A percentile compares a stretch with the other conserved stretches of the same genome.
These are phyloP conservation scores for Cladophialophora chaetospira DNA, from an alignment of 2,329 filamentous ascomycete species.

Conservation along the genomic window DNA sequence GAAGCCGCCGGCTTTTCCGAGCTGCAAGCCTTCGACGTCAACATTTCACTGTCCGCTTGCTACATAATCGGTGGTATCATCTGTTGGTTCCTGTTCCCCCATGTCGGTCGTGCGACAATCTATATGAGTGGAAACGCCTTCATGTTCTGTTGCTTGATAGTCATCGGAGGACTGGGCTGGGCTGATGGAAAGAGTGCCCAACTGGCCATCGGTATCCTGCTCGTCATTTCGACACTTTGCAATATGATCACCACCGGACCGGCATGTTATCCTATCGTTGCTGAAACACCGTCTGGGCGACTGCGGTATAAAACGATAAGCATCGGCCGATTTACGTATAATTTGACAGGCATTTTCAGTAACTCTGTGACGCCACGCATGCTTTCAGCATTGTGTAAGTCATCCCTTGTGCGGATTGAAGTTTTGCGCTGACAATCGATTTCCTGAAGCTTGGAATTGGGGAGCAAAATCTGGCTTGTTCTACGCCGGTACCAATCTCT, in stretches of 20 bases:
- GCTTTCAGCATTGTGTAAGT: conserved; percentile 29
- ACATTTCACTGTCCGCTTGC: conserved; percentile 45
- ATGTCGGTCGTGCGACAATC: conserved; percentile 45
- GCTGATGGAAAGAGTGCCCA: conserved; percentile 29
- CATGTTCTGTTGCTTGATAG: conserved; percentile 44
- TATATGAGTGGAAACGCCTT: conserved; percentile 45
- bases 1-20: conserved; percentile 43
- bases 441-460: conserved; percentile 35
- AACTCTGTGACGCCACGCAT: conserved; percentile 42
- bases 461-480: conserved; percentile 40
- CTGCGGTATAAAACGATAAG: conserved; percentile 60
- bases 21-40: conserved; percentile 44
- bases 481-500: conserved; percentile 37
- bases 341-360: conserved; percentile 52
- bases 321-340: conserved; percentile 55
- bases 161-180: conserved; percentile 40
- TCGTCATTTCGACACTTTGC: conserved; percentile 58
- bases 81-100: conserved; percentile 46
- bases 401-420: not conserved
- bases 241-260: conserved; percentile 60
- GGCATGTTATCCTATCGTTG: conserved; percentile 55
- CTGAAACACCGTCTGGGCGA: conserved; percentile 57
- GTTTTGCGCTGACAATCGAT: not conserved
- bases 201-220: conserved; percentile 39
- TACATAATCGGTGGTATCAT: conserved; percentile 45